Base-by-base conservation (phyloP, 2,329 filamentous ascomycete species). In the Neophaeococcomyces aloes region DNA sequence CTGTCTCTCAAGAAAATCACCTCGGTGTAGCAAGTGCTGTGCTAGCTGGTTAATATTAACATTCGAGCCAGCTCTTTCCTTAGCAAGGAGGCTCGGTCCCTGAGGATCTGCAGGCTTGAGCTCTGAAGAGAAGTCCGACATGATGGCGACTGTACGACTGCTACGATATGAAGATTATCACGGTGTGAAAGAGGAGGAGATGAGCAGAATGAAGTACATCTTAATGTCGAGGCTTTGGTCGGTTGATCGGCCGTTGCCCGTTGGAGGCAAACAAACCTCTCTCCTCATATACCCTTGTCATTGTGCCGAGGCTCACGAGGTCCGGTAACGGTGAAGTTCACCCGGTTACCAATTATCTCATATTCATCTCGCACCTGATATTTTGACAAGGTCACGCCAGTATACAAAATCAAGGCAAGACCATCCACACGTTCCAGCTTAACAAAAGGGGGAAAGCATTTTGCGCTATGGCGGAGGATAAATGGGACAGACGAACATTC, bases 1-100 rank as follows among this genome's bases (percentile, higher is more conserved):
- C 56, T 74, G 71, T 18, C 68, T 61, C 31, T 65, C 56, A 6
- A 74, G 59, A 44, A 74, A 74, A 34, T 63, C 65, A 57, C 72
- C 63, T 10, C 63, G 57, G 4, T 60, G 62, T 1, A 74, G 60
- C 0, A 74, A 58, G 48, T 74, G 68, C 4, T 60, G 48, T 17
- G 70, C 63, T 3, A 75, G 57, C 47, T 71, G 64, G 4, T 67
- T 53, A 3, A 65, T 58, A 4, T 63, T 54, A 25, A 75, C 60
- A 37, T 59, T 54, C 14, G 70, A 74, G 39, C 62, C 57, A 15
- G 57, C 56, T 47, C 70, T 63, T 52, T 74, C 70, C 29, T 61
- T 56, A 23, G 63, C 56, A 8, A 75, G 60, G 21, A 68, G 67
- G 13, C 61, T 62, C 17, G 67, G 64, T 19, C 70, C 71, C 50